Base-by-base conservation (phyloP, 495 filamentous ascomycete genomes). In the Aspergillus egyptiacus region DNA sequence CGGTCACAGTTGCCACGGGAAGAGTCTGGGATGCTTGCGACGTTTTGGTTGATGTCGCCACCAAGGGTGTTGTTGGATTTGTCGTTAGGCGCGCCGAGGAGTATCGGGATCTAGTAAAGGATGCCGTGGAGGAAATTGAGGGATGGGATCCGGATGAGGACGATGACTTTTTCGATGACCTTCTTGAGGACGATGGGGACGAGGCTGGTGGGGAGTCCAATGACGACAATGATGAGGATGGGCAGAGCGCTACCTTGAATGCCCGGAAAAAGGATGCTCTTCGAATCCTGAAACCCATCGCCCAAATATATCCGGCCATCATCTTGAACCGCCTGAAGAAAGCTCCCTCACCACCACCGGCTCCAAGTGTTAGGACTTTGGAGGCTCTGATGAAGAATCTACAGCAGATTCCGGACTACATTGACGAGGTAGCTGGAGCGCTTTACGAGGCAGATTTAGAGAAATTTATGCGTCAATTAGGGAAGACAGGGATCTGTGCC, bases 81-180 rank as follows among this genome's bases (percentile, higher is more conserved):
- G 60, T 87, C 15, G 63, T 78, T 10, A 62, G 71, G 38, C 84
- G 81, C 53, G 80, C 78, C 13, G 79, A 85, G 56, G 71, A 83
- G 50, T 86, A 81, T 55, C 70, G 80, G 41, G 85, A 85, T 53
- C 75, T 87, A 9, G 63, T 96, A 11, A 75, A 84, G 50, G 90
- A 96, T 69, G 85, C 89, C 0, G 73, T 93, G 22, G 76, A 83
- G 54, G 90, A 96, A 66, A 65, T 96, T 52, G 86, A 87, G 51
- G 85, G 88, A 56, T 96, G 89, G 85, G 81, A 84, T 40, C 83
- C 83, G n/a, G 81, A 83, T 53, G 73, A 74, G 15, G 74, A 75
- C 10, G 78, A 80, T 61, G 70, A 75, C 1, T 77, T 73, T 23
- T 71, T 67, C 5, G 74, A 74, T 48, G 75, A 73, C 17, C 27